These are phyloP conservation scores for Fusarium floridanum DNA, from an alignment of 2,329 filamentous ascomycete genomes.

Conservation along the genomic window DNA sequence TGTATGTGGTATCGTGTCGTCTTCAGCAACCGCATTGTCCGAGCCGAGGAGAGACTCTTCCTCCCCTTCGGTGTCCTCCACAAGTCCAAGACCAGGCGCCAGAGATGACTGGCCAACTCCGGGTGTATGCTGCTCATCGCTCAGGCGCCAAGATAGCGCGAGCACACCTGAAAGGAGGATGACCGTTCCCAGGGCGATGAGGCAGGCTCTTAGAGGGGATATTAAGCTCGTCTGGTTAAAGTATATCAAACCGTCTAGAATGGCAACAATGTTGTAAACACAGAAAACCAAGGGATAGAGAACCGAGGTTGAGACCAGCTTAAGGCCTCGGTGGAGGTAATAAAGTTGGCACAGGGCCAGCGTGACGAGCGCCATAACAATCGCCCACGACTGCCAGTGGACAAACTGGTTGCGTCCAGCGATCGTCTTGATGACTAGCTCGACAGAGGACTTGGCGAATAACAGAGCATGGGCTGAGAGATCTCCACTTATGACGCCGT, in stretches of 20 bases:
- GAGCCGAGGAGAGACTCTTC: conserved; percentile 68
- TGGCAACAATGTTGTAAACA: conserved; percentile 99
- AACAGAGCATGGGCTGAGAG: conserved; percentile 93
- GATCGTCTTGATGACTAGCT: conserved; percentile 88
- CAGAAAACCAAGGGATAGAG: conserved; percentile 98
- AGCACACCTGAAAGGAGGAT: conserved; percentile 90
- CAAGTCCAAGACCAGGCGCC: conserved; percentile 84
- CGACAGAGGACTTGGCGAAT: conserved; percentile 95
- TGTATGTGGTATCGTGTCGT: conserved; percentile 53
- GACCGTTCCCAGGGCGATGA: conserved; percentile 88
- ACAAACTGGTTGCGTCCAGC: conserved; percentile 94
- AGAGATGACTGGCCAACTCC: conserved; percentile 76
- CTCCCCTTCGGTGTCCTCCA: conserved; percentile 76
- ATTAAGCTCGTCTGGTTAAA: conserved; percentile 90
- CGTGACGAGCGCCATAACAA: conserved; percentile 82
- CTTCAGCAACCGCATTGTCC: conserved; percentile 58
- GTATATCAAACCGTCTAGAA: conserved; percentile 96
- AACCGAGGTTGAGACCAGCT: conserved; percentile 94
- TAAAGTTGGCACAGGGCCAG: conserved; percentile 93
- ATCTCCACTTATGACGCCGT: conserved; percentile 91
- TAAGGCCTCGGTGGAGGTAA: conserved; percentile 93
- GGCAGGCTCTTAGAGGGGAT: conserved; percentile 78
- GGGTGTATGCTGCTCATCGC: conserved; percentile 77
- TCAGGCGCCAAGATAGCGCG: conserved; percentile 92
- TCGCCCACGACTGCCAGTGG: conserved; percentile 94